Evolutionary conservation across 352 stramenopile genomes (phyloP).

Genomic region (Plasmopara viticola): DNA sequence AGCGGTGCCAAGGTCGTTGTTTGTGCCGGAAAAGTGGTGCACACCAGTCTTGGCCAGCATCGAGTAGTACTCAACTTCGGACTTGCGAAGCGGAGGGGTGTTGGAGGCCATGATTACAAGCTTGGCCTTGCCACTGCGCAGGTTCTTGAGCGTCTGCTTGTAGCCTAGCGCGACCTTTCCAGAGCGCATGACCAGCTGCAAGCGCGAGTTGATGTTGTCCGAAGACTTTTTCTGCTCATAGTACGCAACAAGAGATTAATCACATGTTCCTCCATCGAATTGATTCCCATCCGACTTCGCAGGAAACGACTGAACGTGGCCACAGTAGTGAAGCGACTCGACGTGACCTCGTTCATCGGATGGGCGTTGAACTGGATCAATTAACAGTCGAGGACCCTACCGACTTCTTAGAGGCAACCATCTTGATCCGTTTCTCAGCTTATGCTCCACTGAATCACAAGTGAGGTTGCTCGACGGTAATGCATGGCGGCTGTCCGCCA

Average conservation of each 20-base stretch:
- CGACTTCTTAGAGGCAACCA: slow-evolving; percentile 90
- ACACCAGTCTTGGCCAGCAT: slow-evolving; percentile 98
- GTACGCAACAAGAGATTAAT: slow-evolving; percentile 15
- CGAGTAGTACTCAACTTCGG: slow-evolving; percentile 99
- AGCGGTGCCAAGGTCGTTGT: slow-evolving; percentile 98
- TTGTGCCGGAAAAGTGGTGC: slow-evolving; percentile 98
- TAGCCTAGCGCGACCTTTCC: slow-evolving; percentile 98
- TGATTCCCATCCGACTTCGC: slow-evolving; percentile 30
- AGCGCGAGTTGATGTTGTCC: slow-evolving; percentile 99
- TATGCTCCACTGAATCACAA: slow-evolving; percentile 58
- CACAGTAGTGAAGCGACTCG: slow-evolving; percentile 24
- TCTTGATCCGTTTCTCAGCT: slow-evolving; percentile 65
- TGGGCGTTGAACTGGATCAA: slow-evolving; percentile 2
- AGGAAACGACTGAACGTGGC: slow-evolving; percentile 12
- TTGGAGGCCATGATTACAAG: slow-evolving; percentile 97
- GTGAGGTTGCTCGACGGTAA: not conserved
- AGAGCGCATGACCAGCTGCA: slow-evolving; percentile 99
- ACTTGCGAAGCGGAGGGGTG: slow-evolving; percentile 97
- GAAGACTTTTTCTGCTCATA: slow-evolving; percentile 93
- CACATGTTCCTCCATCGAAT: slow-evolving; percentile 30
- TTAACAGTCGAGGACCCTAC: slow-evolving; percentile 36
- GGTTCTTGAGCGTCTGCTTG: slow-evolving; percentile 97
- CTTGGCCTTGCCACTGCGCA: slow-evolving; percentile 96
- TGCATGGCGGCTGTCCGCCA: not conserved
- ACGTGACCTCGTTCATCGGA: slow-evolving; percentile 3